Base-by-base conservation (phyloP, 116 monocot genomes). In the Trichopus zeylanicus region DNA sequence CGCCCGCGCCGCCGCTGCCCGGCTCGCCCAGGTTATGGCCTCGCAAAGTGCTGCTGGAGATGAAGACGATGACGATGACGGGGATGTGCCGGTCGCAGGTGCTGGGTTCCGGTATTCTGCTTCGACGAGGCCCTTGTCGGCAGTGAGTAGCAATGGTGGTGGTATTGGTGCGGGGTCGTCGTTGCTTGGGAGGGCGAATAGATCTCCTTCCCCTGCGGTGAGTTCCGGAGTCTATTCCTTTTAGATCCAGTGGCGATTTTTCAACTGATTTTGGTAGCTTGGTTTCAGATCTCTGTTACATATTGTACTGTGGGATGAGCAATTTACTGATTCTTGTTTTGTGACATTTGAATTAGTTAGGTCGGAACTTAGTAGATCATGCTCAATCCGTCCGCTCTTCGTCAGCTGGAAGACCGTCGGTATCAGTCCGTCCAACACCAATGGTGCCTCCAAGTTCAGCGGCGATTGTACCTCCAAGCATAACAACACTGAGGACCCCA, bases 131-230 rank as follows among this genome's bases (percentile, higher is more conserved):
- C 23, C 66, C n/a, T 42, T 15, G 46, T 3, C 47, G 8, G 48
- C 58, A 21, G 29, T 22, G 24, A 48, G 53, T 55, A 73, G 42
- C 42, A 42, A 42, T n/a, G 42, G 53, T 11, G 25, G 26, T 8
- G 70, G 59, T 9, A 60, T 47, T 29, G 28, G 28, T 54, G 27
- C 54, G 26, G 29, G 19, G 3, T 62, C 70, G 7, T 42, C 42
- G 18, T 29, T 80, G 62, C 73, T 80, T 8, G 79, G 73, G 6
- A 65, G 73, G 65, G 20, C 66, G 39, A 60, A 47, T 1, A 82
- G 86, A 80, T 86, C 86, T 56, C 77, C 80, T 23, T 91, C 91
- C 18, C 86, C 91, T 72, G 73, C 79, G 65, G 91, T 91, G 74
- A 75, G 24, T 63, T 18, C 42, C n/a, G n/a, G n/a, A 42, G n/a